Evolutionary conservation across 495 filamentous ascomycete species (phyloP), one percentile per base, ranked within the genome.

Genomic region (Penicillium argentinense): DNA sequence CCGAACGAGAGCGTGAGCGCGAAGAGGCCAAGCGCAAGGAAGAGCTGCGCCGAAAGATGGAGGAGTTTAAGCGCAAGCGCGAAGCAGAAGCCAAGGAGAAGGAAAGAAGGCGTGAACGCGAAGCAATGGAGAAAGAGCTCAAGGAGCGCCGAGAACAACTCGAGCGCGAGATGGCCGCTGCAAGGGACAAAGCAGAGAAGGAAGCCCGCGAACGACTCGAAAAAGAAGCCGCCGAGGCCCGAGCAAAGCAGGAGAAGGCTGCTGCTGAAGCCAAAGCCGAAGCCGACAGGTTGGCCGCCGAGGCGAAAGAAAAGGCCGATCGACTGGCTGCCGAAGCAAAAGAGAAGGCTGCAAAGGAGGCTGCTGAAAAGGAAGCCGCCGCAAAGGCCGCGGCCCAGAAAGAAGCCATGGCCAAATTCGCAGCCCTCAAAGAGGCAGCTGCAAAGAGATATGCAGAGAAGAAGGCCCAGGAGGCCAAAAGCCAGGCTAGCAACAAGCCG

Each of bases 1-100:
- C 72, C 7, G 75, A 77, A 7, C 87, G 84, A 83, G 84, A 89
- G 54, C 85, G 77, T 49, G 87, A 83, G 3, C 71, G 81, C 42
- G 86, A 90, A 59, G 88, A 91, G 51, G 82, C 83, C 42, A 67
- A 63, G 54, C 69, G 60, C 32, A 76, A 71, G 58, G 65, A 70
- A 46, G 69, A 76, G 26, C 56, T 73, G 17, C 62, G 81, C 4
- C 77, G 80, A 5, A 83, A 80, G 53, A 80, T 79, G 57, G 83
- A 87, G 34, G 84, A 84, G 25, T 82, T 77, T 43, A 85, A 83
- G 54, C 59, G 59, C 50, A 60, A 63, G 37, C 56, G 59, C 23
- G 67, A 73, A 36, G 69, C 66, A 37, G 67, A 73, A 50, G 69
- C 67, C 29, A 68, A 68, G 24, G 72, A 77, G 43, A 71, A 68